Evolutionary conservation across 495 filamentous ascomycete species (phyloP).

Genomic region (Clohesyomyces aquaticus): DNA sequence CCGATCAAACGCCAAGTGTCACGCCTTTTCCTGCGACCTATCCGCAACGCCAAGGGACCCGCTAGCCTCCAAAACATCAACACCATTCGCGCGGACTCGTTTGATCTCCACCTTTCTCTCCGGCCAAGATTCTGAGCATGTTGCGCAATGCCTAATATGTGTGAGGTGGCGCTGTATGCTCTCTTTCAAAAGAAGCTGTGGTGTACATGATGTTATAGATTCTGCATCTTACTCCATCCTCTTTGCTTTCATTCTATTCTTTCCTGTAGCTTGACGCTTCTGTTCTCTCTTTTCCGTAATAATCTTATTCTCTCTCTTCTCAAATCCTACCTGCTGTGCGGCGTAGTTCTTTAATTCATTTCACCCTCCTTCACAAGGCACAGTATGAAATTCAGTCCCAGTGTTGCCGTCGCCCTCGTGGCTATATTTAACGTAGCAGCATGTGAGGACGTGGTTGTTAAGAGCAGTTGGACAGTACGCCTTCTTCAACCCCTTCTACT

Average conservation of each 20-base stretch:
- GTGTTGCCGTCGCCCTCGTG: conserved; percentile 14
- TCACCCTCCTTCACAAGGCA: neutral
- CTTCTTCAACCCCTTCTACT: neutral
- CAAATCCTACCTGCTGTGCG: conserved; percentile 16
- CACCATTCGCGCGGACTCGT: conserved; percentile 14
- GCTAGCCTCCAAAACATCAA: conserved; percentile 14
- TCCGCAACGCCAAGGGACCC: conserved; percentile 22
- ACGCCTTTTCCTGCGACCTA: conserved; percentile 12
- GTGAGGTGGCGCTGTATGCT: neutral
- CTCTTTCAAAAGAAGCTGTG: neutral
- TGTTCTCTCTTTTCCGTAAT: conserved; percentile 16
- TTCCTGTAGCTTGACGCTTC: conserved; percentile 25
- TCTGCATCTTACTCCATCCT: conserved; percentile 5
- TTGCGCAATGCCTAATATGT: conserved; percentile 9
- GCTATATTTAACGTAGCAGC: conserved; percentile 16
- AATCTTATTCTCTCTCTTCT: conserved; percentile 1
- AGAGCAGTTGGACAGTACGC: conserved; percentile 18
- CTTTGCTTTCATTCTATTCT: neutral
- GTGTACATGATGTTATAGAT: neutral
- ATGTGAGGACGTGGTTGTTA: neutral
- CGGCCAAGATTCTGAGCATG: conserved; percentile 27
- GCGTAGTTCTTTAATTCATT: conserved; percentile 17
- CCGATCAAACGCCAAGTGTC: conserved; percentile 26
- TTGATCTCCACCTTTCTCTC: conserved; percentile 14
- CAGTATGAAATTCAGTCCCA: conserved; percentile 21